phyloP scores from a whole-genome alignment of 495 filamentous ascomycete genomes.

The Mytilinidion resinicola region DNA sequence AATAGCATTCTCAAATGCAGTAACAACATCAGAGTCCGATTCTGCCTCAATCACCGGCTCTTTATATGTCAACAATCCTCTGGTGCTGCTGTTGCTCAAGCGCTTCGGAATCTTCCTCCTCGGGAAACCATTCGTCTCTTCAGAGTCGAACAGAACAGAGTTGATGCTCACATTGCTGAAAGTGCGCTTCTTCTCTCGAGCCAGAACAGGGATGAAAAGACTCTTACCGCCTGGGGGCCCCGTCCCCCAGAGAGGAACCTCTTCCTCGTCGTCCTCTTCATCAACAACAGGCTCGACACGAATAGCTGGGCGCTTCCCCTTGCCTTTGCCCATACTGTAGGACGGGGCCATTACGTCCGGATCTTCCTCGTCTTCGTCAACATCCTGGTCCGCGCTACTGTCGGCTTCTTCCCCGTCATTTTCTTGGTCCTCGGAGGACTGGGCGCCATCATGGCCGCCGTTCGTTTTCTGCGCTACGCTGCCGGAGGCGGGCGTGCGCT shows the following conservation, averaged over 20 bases:
- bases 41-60: not conserved
- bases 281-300: conserved; percentile 16
- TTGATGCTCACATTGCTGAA: conserved; percentile 27
- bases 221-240: conserved; percentile 16
- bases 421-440: conserved; percentile 17
- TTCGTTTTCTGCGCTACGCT: conserved; percentile 11
- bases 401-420: conserved; percentile 22
- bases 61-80: conserved; percentile 18
- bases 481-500: conserved; percentile 3
- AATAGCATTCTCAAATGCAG: conserved; percentile 30
- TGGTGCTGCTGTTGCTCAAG: conserved; percentile 18
- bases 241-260: conserved; percentile 21
- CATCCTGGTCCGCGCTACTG: conserved; percentile 41
- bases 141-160: conserved; percentile 20
- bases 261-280: conserved; percentile 11
- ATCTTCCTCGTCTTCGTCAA: conserved; percentile 45
- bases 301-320: conserved; percentile 25
- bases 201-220: not conserved
- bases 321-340: conserved; percentile 40
- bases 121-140: conserved; percentile 12
- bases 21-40: not conserved
- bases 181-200: conserved; percentile 23
- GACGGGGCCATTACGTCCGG: conserved; percentile 49
- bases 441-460: conserved; percentile 8
- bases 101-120: conserved; percentile 16